Conservation (phyloP, 805 yeast species). For the Helenozyma rhizophorensis region DNA sequence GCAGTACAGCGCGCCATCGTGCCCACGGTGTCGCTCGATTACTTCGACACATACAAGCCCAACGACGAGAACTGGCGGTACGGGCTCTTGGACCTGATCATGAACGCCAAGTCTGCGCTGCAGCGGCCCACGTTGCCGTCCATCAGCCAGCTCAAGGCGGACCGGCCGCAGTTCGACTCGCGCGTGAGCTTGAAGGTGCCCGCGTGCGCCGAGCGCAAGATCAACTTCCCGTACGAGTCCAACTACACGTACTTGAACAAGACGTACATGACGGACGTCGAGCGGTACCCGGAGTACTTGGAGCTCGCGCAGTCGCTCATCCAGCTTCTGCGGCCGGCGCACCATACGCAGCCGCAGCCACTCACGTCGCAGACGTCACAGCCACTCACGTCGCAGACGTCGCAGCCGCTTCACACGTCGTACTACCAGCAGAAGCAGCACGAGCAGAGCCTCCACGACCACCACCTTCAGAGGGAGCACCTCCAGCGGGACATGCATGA, state of each 20-base stretch:
- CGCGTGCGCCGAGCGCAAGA: conserved; percentile 25
- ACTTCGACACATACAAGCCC: conserved; percentile 43
- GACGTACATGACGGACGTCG: conserved; percentile 47
- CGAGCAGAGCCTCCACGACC: not conserved
- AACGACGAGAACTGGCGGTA: conserved; percentile 42
- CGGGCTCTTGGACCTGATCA: conserved; percentile 34
- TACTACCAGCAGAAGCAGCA: not conserved
- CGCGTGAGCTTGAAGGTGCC: conserved; percentile 28
- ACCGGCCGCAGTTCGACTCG: conserved; percentile 36
- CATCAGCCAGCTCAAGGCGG: conserved; percentile 7
- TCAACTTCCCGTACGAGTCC: conserved; percentile 51
- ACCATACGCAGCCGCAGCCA: conserved; percentile 4
- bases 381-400: not conserved
- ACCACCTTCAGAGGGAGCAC: conserved; percentile 1
- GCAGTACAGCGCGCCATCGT: not conserved
- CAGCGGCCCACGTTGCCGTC: conserved; percentile 8
- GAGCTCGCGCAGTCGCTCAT: conserved; percentile 43
- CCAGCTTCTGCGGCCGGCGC: conserved; percentile 24
- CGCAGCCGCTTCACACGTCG: conserved; percentile 1
- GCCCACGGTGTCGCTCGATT: conserved; percentile 41
- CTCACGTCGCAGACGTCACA: not conserved
- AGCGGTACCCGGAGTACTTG: conserved; percentile 44
- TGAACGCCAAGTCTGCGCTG: conserved; percentile 16
- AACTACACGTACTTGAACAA: conserved; percentile 47
- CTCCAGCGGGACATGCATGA: too few relatives aligned